These are phyloP conservation scores for Cryptococcus floricola DNA, from an alignment of 1,284 basidiomycete species.

Conservation along the genomic window DNA sequence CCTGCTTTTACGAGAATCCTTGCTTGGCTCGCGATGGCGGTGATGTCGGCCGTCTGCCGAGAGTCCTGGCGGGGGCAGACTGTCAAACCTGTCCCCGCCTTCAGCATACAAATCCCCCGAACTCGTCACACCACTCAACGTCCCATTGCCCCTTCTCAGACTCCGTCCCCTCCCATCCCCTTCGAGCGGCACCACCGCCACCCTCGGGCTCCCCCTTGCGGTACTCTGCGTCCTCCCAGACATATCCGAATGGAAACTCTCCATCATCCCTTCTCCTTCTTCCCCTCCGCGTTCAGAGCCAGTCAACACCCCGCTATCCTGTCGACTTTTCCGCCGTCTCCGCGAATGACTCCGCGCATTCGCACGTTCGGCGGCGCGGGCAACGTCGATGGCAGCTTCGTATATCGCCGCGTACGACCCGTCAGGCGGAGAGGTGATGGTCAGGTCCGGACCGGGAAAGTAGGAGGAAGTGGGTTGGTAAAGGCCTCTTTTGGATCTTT, in stretches of 20 bases:
- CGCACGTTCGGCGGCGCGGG: conserved; percentile 46
- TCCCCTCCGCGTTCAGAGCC: conserved; percentile 2
- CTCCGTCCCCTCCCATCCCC: neutral
- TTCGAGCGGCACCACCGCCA: neutral
- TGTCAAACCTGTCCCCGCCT: conserved; percentile 8
- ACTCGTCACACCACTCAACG: neutral
- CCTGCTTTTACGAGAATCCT: conserved; percentile 19
- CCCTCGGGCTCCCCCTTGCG: neutral
- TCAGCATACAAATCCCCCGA: neutral
- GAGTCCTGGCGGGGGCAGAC: conserved; percentile 4
- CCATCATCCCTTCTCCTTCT: conserved; percentile 22
- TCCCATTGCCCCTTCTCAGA: neutral
- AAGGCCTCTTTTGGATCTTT: neutral
- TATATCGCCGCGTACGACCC: conserved; percentile 39
- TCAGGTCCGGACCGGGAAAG: conserved; percentile 12
- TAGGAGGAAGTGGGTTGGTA: neutral
- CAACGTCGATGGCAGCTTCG: conserved; percentile 47
- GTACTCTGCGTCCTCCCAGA: conserved; percentile 15
- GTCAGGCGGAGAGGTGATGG: conserved; percentile 16
- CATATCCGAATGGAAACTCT: conserved; percentile 39
- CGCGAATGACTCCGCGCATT: conserved; percentile 15
- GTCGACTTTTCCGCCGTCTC: conserved; percentile 10
- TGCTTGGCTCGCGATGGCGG: conserved; percentile 8
- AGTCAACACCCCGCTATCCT: conserved; percentile 2
- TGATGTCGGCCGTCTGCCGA: neutral